phyloP scores from a whole-genome alignment of 306 rosid genomes.

The Macrotyloma uniflorum region DNA sequence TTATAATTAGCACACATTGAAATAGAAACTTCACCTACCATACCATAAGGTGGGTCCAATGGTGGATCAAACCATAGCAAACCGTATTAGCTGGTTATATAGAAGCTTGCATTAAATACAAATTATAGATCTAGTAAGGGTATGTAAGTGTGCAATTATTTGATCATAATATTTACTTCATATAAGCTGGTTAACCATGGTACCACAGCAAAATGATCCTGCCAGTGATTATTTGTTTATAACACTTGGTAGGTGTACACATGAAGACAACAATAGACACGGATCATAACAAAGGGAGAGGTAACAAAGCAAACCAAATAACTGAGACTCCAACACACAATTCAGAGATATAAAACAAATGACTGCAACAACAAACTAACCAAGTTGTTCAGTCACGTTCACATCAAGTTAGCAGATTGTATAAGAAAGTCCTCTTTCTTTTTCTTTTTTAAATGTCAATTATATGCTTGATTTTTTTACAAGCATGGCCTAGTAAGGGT shows the following conservation, averaged over 20 bases:
- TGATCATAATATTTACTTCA: background rate
- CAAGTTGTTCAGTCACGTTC: constrained; percentile 2
- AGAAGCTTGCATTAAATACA: background rate
- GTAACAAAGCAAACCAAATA: constrained; percentile 16
- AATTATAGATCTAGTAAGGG: background rate
- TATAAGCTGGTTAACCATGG: background rate
- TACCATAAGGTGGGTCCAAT: constrained; percentile 6
- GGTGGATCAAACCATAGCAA: constrained; percentile 22
- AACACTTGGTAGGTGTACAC: background rate
- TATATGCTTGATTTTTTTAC: constrained; percentile 18
- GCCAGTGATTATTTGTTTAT: background rate
- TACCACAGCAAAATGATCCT: background rate
- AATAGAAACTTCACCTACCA: constrained; percentile 9
- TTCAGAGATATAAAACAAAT: background rate
- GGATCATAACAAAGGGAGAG: constrained; percentile 24
- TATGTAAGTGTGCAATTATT: background rate
- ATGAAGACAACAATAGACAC: background rate
- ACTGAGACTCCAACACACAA: background rate
- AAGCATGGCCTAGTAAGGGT: background rate
- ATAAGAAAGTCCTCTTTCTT: background rate
- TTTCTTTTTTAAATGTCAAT: background rate
- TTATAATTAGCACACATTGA: background rate
- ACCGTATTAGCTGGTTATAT: constrained; percentile 9
- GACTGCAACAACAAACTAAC: constrained; percentile 28
- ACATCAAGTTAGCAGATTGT: constrained; percentile 8